These are phyloP conservation scores for Theobroma grandiflorum DNA, from an alignment of 441 rosid genomes.

Conservation along the genomic window DNA sequence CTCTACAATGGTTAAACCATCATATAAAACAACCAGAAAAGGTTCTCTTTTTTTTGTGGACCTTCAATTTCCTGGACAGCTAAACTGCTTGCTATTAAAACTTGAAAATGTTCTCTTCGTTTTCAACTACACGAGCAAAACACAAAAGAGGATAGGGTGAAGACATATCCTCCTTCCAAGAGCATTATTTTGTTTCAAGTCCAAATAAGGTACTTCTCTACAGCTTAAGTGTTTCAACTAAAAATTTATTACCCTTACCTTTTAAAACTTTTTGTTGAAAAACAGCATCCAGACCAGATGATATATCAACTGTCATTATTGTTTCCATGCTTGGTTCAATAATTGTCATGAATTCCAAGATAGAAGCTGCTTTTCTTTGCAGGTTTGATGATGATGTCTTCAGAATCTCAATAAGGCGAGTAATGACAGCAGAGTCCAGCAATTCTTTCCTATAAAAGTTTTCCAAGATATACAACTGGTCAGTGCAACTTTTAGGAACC, in stretches of 20 bases:
- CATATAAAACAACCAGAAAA: neutral
- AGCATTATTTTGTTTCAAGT: neutral
- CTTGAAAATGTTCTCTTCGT: neutral
- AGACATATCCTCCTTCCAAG: neutral
- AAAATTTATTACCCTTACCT: conserved; percentile 47
- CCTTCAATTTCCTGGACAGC: neutral
- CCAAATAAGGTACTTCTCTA: neutral
- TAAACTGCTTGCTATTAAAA: neutral
- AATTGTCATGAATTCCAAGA: conserved; percentile 65
- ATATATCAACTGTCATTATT: conserved; percentile 54
- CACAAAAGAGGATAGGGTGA: neutral
- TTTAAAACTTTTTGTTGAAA: conserved; percentile 61
- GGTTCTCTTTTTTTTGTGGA: neutral
- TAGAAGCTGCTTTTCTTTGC: conserved; percentile 71
- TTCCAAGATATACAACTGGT: conserved; percentile 28
- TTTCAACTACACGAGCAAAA: neutral
- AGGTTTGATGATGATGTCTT: conserved; percentile 60
- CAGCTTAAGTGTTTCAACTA: conserved; percentile 17
- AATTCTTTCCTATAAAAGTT: conserved; percentile 51
- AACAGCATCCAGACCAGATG: conserved; percentile 62
- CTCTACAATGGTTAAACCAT: neutral
- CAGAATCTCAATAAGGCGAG: conserved; percentile 64
- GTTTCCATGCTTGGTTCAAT: conserved; percentile 52
- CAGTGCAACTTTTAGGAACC: conserved; percentile 27
- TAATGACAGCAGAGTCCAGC: conserved; percentile 55